Conservation (phyloP, 192 early-diverging fungal species). For the Dissophora ornata region DNA sequence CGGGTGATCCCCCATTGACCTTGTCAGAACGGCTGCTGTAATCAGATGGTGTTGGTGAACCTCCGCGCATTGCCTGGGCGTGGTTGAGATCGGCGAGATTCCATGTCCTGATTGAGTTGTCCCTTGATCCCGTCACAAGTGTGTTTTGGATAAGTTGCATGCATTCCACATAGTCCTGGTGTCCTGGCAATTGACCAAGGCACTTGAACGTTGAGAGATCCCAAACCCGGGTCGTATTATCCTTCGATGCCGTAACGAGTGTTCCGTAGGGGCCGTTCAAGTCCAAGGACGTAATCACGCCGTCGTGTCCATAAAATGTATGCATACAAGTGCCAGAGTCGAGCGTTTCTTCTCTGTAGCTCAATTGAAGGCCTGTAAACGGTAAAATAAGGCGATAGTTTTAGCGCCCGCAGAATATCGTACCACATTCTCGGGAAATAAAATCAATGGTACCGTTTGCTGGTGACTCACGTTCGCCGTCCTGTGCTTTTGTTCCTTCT, state of each 20-base stretch:
- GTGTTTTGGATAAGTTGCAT: constrained; percentile 39
- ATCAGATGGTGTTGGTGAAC: constrained; percentile 21
- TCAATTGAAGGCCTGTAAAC: constrained; percentile 32
- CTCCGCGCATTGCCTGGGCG: constrained; percentile 9
- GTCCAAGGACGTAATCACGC: constrained; percentile 67
- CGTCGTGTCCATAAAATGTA: constrained; percentile 70
- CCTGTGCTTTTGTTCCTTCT: constrained; percentile 34
- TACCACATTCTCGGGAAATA: too few relatives aligned
- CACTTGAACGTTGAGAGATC: constrained; percentile 69
- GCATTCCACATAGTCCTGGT: constrained; percentile 50
- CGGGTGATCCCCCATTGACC: constrained; percentile 3
- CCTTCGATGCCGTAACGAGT: constrained; percentile 73
- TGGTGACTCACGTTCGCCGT: constrained; percentile 29
- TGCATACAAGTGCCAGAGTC: constrained; percentile 60
- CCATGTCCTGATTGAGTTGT: constrained; percentile 35
- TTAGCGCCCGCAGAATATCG: too few relatives aligned
- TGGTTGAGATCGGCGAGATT: constrained; percentile 32
- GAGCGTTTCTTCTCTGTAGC: constrained; percentile 36
- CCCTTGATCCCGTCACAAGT: constrained; percentile 54
- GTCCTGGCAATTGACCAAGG: constrained; percentile 63
- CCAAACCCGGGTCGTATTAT: constrained; percentile 79
- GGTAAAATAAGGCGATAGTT: not conserved
- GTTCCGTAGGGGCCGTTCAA: constrained; percentile 66
- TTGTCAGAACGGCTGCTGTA: constrained; percentile 11
- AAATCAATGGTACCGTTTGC: too few relatives aligned